Percentiles rank a stretch among this genome's conserved stretches.
These are phyloP conservation scores for Sporothrix mexicana DNA, from an alignment of 2,329 filamentous ascomycete genomes.

Conservation along the genomic window DNA sequence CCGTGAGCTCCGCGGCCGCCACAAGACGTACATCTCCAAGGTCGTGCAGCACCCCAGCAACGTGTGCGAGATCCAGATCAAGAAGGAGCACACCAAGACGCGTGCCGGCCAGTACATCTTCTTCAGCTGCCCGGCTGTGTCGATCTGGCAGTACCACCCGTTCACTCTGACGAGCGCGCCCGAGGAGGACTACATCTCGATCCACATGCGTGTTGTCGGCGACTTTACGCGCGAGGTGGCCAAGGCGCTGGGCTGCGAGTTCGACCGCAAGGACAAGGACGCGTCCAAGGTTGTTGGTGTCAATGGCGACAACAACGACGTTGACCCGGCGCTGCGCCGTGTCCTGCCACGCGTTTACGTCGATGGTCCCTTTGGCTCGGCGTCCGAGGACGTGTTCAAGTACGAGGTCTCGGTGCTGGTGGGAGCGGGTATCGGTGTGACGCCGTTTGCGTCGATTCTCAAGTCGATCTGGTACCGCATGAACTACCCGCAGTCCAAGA, in stretches of 20 bases:
- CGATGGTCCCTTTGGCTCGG: conserved; percentile 84
- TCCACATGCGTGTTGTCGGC: conserved; percentile 82
- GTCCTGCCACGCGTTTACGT: conserved; percentile 81
- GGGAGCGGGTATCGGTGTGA: conserved; percentile 82
- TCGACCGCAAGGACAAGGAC: conserved; percentile 63
- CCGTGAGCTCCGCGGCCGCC: conserved; percentile 77
- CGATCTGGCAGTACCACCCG: conserved; percentile 86
- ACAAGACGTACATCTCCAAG: conserved; percentile 87
- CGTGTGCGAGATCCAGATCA: conserved; percentile 89
- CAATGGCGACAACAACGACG: conserved; percentile 62
- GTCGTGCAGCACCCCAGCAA: conserved; percentile 89
- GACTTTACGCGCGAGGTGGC: conserved; percentile 78
- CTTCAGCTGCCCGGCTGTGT: conserved; percentile 84
- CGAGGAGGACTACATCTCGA: conserved; percentile 88
- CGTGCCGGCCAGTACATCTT: conserved; percentile 87
- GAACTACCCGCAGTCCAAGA: conserved; percentile 84
- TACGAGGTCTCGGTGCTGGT: conserved; percentile 81
- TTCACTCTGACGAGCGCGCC: conserved; percentile 86
- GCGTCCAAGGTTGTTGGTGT: conserved; percentile 73
- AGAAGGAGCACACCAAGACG: conserved; percentile 85
- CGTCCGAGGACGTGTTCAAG: conserved; percentile 89
- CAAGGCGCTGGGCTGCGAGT: conserved; percentile 75
- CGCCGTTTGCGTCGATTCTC: conserved; percentile 84
- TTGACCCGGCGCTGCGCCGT: conserved; percentile 73
- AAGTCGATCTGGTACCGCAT: conserved; percentile 95